Evolutionary conservation across 1,284 basidiomycete species (phyloP).

Genomic region (Ustilago bromivora): DNA sequence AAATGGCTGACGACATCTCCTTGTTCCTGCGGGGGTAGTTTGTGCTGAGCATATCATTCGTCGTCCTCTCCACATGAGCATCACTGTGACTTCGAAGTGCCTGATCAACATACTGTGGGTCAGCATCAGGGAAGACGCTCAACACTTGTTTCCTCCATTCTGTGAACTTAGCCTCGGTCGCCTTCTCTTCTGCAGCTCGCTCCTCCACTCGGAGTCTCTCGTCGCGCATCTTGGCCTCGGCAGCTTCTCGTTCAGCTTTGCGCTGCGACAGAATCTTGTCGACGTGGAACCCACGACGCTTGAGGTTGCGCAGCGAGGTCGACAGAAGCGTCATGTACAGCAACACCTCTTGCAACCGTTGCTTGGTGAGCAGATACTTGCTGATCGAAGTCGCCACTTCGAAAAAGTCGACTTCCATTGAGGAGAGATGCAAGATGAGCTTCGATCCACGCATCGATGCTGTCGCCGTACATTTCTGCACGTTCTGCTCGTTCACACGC

Average conservation of each 20-base stretch:
- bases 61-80: constrained; percentile 66
- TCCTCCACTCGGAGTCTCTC: constrained; percentile 59
- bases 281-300: constrained; percentile 82
- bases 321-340: constrained; percentile 93
- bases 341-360: constrained; percentile 71
- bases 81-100: constrained; percentile 58
- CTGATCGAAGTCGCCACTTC: constrained; percentile 73
- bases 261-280: constrained; percentile 91
- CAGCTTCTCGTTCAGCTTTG: constrained; percentile 78
- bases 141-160: constrained; percentile 59
- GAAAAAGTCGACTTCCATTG: constrained; percentile 86
- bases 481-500: constrained; percentile 52
- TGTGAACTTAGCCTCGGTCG: constrained; percentile 31
- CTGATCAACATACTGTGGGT: constrained; percentile 60
- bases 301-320: constrained; percentile 85
- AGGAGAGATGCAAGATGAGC: constrained; percentile 82
- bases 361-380: constrained; percentile 63
- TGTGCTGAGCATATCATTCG: constrained; percentile 60
- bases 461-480: constrained; percentile 64
- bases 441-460: constrained; percentile 71
- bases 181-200: constrained; percentile 56
- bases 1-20: constrained; percentile 24
- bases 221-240: constrained; percentile 70
- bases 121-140: constrained; percentile 69
- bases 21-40: constrained; percentile 56